Evolutionary conservation across 1,284 basidiomycete genomes (phyloP), one percentile per base, ranked within the genome.

Genomic region (Rhodotorula sp.): DNA sequence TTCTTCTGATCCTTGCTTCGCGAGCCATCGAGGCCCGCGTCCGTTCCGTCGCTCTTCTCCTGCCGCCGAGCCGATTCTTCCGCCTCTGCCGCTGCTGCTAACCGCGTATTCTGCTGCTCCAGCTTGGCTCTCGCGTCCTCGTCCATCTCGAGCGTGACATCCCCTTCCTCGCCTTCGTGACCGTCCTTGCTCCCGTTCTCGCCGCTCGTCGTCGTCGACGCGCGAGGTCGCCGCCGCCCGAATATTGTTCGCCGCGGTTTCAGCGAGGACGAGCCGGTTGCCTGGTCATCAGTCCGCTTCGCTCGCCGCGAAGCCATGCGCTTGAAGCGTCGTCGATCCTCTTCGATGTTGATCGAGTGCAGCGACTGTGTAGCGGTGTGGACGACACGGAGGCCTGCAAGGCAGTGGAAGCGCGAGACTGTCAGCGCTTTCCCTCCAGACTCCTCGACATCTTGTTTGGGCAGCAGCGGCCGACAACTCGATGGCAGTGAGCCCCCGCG

Each of bases 311-410:
- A 67, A 21, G 68, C 69, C 26, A 73, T 31, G 55, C 84, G 81
- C 52, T 87, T 85, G 73, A 82, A 87, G 85, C 70, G 78, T 67
- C 73, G 78, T 64, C 89, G 85, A 73, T 87, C 85, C 79, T 95
- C 93, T 60, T 88, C 86, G 63, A 87, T 86, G 64, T 91, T 88
- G 15, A 89, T 90, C 82, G 94, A 92, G 75, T 91, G 90, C 75
- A 95, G 88, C 45, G 91, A 92, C 26, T 90, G 92, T 19, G 90
- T 88, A 2, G 93, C 93, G 2, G 93, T 95, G 75, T 89, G 87
- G 28, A 93, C 91, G 0, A 93, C 94, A 66, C 92, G 87, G 66
- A 97, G 85, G 48, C 91, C 74, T 76, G 66, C 1, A 14, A 5
- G 16, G n/a, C 15, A 1, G 26, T 5, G n/a, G n/a, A 21, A 4